Base-by-base conservation (phyloP, 2,329 filamentous ascomycete genomes). In the Trichophyton rubrum region DNA sequence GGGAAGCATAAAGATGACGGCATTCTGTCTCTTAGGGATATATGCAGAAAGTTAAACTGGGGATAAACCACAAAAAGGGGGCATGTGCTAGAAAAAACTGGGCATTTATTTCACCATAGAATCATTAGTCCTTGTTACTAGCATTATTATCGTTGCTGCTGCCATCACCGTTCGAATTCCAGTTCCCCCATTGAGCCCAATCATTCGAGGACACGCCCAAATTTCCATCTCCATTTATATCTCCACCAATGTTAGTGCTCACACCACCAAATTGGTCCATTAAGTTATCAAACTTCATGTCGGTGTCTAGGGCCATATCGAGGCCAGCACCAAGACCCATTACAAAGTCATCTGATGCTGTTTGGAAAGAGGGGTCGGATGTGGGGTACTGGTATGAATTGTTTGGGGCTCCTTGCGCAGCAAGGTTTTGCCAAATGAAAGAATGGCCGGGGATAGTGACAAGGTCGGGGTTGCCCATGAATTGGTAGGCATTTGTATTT, bases 391-490 rank as follows among this genome's bases (percentile, higher is more conserved):
- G 64, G n/a, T 64, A 64, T 24, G 67, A 56, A 20, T 60, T 38
- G 27, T 60, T 56, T 11, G 59, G 43, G 13, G 56, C 22, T 9
- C 33, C 57, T 56, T 62, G 60, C 3, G 51, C 53, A 8, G 57
- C 58, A n/a, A 74, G 73, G 3, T 70, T 71, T 61, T 74, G 73
- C 73, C 72, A 75, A 41, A 73, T 64, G 60, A 74, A 75, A 53
- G 73, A 73, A 58, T 73, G 73, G 55, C 73, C 73, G 0, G 73
- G 73, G 40, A 75, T 71, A 0, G 73, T 75, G 13, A 75, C 73
- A 20, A 75, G 66, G 41, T 75, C 73, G 0, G 73, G 73, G 56
- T 73, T 75, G 62, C 71, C 72, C 41, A 74, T 64, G 13, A 69
- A 71, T 49, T 66, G 67, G 2, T 71, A 68, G 3, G 72, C 62